Base-by-base conservation (phyloP, 805 yeast species). In the Wickerhamomyces bisporus region DNA sequence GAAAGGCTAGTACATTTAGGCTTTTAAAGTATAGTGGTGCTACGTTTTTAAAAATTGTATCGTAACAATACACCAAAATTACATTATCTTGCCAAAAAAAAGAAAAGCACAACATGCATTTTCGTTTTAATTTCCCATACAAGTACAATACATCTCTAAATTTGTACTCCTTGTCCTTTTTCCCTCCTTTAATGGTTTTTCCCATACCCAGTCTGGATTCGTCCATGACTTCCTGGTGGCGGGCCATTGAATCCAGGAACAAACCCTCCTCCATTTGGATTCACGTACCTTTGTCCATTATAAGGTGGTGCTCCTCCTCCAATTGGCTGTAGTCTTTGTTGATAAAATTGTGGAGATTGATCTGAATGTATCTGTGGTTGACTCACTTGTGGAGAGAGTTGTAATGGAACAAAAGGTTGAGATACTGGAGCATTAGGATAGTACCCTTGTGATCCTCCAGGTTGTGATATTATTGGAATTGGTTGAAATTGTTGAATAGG, bases 401-500 rank as follows among this genome's bases (percentile, higher is more conserved):
- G 24, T 21, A 21, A 21, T 21, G 24, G 24, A 21, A 21, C 24
- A 21, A 21, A 21, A 21, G n/a, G n/a, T n/a, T n/a, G n/a, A n/a
- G n/a, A n/a, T n/a, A n/a, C n/a, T n/a, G 24, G 31, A 8, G 19
- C 30, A 18, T 14, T 23, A 9, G 41, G 34, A 34, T 41, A 32
- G 2, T 42, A 45, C 24, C 24, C 24, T 21, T 27, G 30, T 8
- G 14, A 12, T 24, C 35, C n/a, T n/a, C n/a, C 35, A 17, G 20
- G 29, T 24, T 32, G 35, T 17, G 12, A 16, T 17, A 41, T 41
- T 35, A 52, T 42, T 32, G 53, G 58, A 19, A 51, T 40, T 31
- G 49, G 43, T 21, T 38, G 42, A 34, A 39, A 45, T 20, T 40
- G 48, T 30, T 44, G 43, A 16, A 32, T 37, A 4, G 38, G 26